These are phyloP conservation scores for Amoebophrya sp. DNA, from an alignment of 169 alveolate species.

Conservation along the genomic window DNA sequence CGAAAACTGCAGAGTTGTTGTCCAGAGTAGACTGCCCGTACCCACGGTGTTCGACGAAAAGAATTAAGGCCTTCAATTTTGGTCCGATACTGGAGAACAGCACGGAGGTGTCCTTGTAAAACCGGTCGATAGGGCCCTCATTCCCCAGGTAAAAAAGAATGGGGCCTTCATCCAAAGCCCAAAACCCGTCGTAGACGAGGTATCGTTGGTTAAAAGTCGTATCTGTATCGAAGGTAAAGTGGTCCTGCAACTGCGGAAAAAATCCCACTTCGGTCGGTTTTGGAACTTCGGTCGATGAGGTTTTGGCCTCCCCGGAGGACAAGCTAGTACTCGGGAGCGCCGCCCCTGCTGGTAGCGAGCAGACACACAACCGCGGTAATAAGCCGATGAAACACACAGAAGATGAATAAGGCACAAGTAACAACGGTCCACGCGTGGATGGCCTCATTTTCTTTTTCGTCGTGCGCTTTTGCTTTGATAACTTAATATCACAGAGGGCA, in stretches of 20 bases:
- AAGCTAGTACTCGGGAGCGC: too few relatives aligned
- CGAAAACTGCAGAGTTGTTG: too few relatives aligned
- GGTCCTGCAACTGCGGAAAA: background rate
- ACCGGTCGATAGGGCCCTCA: background rate
- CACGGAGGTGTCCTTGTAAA: background rate
- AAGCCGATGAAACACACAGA: too few relatives aligned
- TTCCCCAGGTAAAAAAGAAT: background rate
- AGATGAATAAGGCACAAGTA: too few relatives aligned
- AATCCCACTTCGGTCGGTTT: background rate
- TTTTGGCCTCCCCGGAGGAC: too few relatives aligned
- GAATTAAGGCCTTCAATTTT: background rate
- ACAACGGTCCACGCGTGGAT: too few relatives aligned
- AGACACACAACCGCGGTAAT: too few relatives aligned
- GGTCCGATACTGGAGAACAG: background rate
- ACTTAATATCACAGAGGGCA: too few relatives aligned
- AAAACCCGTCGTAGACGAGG: background rate
- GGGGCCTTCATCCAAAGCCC: background rate
- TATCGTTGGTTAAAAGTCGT: background rate
- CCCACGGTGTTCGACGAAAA: background rate
- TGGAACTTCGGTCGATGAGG: too few relatives aligned
- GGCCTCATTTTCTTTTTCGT: too few relatives aligned
- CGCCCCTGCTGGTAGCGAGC: too few relatives aligned
- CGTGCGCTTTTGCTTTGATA: too few relatives aligned
- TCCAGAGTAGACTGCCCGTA: background rate
- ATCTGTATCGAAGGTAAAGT: background rate